Evolutionary conservation across 192 early-diverging fungal genomes (phyloP).

Genomic region (Dissophora ornata): DNA sequence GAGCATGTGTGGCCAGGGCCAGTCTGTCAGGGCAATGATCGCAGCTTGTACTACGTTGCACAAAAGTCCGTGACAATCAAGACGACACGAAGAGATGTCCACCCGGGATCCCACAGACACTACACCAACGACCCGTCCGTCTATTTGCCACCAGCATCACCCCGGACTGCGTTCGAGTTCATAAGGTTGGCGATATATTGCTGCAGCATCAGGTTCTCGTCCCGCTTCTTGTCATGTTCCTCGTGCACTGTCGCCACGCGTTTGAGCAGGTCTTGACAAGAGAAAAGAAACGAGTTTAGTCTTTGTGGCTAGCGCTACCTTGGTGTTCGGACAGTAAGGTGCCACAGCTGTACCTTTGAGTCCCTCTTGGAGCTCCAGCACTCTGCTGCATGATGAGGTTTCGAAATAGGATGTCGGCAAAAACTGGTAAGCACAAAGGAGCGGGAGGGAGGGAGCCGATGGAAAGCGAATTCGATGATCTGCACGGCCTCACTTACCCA

Average conservation of each 20-base stretch:
- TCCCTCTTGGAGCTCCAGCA: constrained; percentile 47
- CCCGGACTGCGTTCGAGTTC: constrained; percentile 53
- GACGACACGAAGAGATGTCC: too few species aligned
- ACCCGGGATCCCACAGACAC: too few species aligned
- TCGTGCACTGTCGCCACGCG: constrained; percentile 45
- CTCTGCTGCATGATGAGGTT: constrained; percentile 31
- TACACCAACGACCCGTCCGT: too few species aligned
- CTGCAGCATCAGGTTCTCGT: constrained; percentile 48
- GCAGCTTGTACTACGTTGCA: too few species aligned
- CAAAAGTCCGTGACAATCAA: too few species aligned
- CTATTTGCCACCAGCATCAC: constrained; percentile 33
- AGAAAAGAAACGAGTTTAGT: background rate
- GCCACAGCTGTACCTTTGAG: constrained; percentile 24
- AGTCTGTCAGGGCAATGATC: too few species aligned
- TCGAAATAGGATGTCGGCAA: too few species aligned
- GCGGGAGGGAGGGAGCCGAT: too few species aligned
- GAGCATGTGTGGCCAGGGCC: too few species aligned
- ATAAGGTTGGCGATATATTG: constrained; percentile 53
- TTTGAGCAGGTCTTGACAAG: constrained; percentile 36
- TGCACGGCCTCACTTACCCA: constrained; percentile 1
- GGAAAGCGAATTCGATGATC: too few species aligned
- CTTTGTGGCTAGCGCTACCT: too few species aligned
- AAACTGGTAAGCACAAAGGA: too few species aligned
- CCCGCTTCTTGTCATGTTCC: constrained; percentile 51
- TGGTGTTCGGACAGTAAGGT: background rate